phyloP scores from a whole-genome alignment of 2,329 filamentous ascomycete genomes.

The Leptographium galeiforme region DNA sequence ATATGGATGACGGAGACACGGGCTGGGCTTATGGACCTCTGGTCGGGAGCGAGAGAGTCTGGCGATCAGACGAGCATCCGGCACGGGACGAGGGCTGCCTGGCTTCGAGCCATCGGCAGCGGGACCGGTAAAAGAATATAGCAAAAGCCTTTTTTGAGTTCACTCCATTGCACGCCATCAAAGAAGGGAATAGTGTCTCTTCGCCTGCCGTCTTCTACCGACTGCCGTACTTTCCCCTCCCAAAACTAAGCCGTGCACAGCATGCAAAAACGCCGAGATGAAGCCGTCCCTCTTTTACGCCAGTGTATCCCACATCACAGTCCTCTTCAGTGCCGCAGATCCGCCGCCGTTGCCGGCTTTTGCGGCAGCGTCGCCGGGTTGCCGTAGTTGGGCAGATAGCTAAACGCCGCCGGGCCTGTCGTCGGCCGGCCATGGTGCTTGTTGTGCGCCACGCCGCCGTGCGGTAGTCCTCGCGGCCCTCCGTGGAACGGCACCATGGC shows the following conservation, averaged over 20 bases:
- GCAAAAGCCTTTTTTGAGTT: neutral
- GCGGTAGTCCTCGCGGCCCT: conserved; percentile 2
- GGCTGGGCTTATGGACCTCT: neutral
- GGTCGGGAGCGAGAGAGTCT: neutral
- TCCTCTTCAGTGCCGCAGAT: neutral
- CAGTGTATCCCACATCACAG: conserved; percentile 3
- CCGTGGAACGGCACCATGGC: neutral
- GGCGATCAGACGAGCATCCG: neutral
- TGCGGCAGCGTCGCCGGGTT: conserved; percentile 47
- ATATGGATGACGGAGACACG: neutral
- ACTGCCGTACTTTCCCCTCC: neutral
- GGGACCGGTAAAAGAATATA: neutral
- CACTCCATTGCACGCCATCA: neutral
- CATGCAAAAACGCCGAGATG: conserved; percentile 4
- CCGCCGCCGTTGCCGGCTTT: conserved; percentile 33
- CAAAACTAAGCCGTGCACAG: neutral
- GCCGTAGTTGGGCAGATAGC: conserved; percentile 42
- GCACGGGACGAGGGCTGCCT: neutral
- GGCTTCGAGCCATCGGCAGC: neutral
- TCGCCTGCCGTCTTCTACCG: too few relatives aligned
- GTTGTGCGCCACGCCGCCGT: conserved; percentile 17
- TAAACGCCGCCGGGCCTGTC: conserved; percentile 27
- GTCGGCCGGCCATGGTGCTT: conserved; percentile 16
- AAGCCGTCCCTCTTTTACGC: conserved; percentile 4
- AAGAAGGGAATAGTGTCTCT: neutral